A percentile compares a stretch with the other conserved stretches of the same genome.
These are phyloP conservation scores for Plenodomus biglobosus DNA, from an alignment of 2,329 filamentous ascomycete species.

Conservation along the genomic window DNA sequence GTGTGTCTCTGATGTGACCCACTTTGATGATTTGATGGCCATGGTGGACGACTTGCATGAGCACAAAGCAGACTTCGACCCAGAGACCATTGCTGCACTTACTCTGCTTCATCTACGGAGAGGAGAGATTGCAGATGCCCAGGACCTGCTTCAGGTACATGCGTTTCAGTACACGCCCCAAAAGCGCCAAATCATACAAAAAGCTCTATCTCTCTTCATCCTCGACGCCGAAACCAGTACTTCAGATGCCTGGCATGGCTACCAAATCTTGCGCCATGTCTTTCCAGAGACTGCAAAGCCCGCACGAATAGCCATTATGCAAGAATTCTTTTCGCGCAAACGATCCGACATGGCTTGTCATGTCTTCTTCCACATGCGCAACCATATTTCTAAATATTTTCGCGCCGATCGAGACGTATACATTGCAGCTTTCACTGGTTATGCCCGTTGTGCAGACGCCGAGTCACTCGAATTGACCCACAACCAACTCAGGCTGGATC, in stretches of 20 bases:
- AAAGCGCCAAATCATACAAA: constrained; percentile 67
- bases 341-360: constrained; percentile 82
- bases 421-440: constrained; percentile 72
- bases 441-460: constrained; percentile 61
- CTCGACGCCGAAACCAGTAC: constrained; percentile 67
- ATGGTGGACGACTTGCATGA: constrained; percentile 73
- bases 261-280: constrained; percentile 59
- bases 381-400: constrained; percentile 63
- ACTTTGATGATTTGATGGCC: constrained; percentile 71
- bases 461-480: constrained; percentile 75
- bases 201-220: constrained; percentile 68
- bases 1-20: constrained; percentile 60
- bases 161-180: constrained; percentile 68
- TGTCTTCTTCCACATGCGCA: constrained; percentile 93
- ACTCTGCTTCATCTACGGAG: constrained; percentile 72
- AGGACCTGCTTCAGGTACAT: constrained; percentile 78
- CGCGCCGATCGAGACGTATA: constrained; percentile 76
- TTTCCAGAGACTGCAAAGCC: constrained; percentile 65
- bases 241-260: constrained; percentile 63
- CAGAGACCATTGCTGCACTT: constrained; percentile 73
- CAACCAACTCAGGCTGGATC: constrained; percentile 93
- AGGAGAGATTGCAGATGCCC: constrained; percentile 75
- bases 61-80: constrained; percentile 66
- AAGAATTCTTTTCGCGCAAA: constrained; percentile 73
- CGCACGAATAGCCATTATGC: constrained; percentile 73